phyloP scores from a whole-genome alignment of 1,284 basidiomycete species.

The Puccinia polysora region DNA sequence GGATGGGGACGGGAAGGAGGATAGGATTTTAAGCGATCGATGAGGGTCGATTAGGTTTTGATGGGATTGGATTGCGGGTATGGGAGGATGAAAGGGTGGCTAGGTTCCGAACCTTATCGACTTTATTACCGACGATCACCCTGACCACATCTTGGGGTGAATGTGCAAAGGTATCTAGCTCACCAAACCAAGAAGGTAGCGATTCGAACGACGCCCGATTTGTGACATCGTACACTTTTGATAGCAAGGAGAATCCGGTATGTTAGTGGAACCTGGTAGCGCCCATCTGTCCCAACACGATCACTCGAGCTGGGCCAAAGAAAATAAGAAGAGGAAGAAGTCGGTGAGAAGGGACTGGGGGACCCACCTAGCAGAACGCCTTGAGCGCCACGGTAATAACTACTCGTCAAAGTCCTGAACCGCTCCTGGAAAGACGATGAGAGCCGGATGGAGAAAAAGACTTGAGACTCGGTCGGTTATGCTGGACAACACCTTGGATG shows the following conservation, averaged over 20 bases:
- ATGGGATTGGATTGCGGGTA: no score
- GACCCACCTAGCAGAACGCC: constrained; percentile 76
- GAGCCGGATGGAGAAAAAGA: background rate
- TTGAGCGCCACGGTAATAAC: constrained; percentile 88
- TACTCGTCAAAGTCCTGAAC: constrained; percentile 75
- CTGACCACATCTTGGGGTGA: constrained; percentile 69
- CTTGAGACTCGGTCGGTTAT: background rate
- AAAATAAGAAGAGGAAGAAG: background rate
- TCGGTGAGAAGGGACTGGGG: constrained; percentile 23
- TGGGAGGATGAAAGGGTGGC: no score
- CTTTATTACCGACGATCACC: constrained; percentile 89
- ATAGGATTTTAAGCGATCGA: constrained; percentile 5
- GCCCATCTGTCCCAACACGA: no score
- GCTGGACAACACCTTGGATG: background rate
- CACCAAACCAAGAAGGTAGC: constrained; percentile 83
- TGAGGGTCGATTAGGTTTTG: no score
- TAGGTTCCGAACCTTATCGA: constrained; percentile 71
- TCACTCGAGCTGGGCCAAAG: background rate
- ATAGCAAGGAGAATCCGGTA: background rate
- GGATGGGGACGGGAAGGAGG: background rate
- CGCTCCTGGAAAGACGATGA: constrained; percentile 48
- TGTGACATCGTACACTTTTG: constrained; percentile 86
- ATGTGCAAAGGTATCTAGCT: constrained; percentile 88
- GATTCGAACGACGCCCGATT: constrained; percentile 86
- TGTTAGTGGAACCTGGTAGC: no score